Percentiles rank a stretch among this genome's conserved stretches.
phyloP scores from a whole-genome alignment of 2,329 filamentous ascomycete genomes.

The Bipolaris victoriae region DNA sequence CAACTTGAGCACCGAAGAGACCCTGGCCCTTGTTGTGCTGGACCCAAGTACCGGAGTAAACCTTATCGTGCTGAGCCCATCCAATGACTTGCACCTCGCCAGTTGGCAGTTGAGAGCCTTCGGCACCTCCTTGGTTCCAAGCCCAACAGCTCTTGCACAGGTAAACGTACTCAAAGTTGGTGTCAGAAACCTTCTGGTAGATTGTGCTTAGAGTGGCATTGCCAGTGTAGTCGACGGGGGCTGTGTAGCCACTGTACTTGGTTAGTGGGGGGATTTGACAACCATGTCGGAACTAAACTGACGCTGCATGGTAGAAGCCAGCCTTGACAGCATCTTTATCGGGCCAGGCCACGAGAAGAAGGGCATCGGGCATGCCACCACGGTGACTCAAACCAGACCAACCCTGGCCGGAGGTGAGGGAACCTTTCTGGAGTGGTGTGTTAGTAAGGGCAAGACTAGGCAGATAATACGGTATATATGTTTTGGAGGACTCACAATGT shows the following conservation, averaged over 20 bases:
- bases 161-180: slow-evolving; percentile 68
- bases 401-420: slow-evolving; percentile 37
- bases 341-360: slow-evolving; percentile 45
- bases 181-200: slow-evolving; percentile 62
- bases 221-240: slow-evolving; percentile 66
- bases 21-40: slow-evolving; percentile 62
- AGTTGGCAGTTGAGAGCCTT: slow-evolving; percentile 47
- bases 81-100: slow-evolving; percentile 56
- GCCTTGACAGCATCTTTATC: slow-evolving; percentile 38
- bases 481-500: slow-evolving; percentile 33
- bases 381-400: slow-evolving; percentile 48
- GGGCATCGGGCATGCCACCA: slow-evolving; percentile 45
- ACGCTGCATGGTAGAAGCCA: slow-evolving; percentile 41
- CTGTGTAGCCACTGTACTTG: slow-evolving; percentile 59
- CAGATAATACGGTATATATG: neutral
- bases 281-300: slow-evolving; percentile 12
- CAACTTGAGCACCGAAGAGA: slow-evolving; percentile 58
- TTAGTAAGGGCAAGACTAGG: slow-evolving; percentile 17
- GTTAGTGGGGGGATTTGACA: slow-evolving; percentile 17
- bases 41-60: slow-evolving; percentile 52
- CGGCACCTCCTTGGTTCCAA: slow-evolving; percentile 53
- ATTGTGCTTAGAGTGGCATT: slow-evolving; percentile 67
- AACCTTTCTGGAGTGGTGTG: slow-evolving; percentile 31
- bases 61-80: slow-evolving; percentile 59
- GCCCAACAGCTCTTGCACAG: slow-evolving; percentile 61